These are phyloP conservation scores for Coniochaeta prunicola DNA, from an alignment of 2,329 filamentous ascomycete genomes.

Conservation along the genomic window DNA sequence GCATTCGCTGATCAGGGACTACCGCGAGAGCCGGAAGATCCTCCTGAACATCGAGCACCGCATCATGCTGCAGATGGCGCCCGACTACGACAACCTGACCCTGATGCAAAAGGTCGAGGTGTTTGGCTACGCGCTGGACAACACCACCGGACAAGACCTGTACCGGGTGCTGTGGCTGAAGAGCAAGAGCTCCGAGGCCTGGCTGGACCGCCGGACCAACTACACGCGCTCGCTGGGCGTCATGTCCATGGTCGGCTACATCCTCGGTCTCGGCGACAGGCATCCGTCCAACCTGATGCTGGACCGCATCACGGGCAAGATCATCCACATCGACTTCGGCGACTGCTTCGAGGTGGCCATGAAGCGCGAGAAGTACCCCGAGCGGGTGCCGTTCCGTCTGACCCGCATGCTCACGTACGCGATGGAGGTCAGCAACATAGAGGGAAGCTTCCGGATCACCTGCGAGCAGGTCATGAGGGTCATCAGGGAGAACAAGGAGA, in stretches of 20 bases:
- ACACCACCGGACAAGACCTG: slow-evolving; percentile 96
- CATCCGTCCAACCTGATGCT: slow-evolving; percentile 98
- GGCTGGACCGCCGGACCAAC: slow-evolving; percentile 96
- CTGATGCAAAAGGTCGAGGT: slow-evolving; percentile 99
- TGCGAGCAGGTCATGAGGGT: slow-evolving; percentile 99
- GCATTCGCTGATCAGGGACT: slow-evolving; percentile 93
- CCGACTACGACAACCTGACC: slow-evolving; percentile 96
- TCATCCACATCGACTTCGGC: slow-evolving; percentile 98
- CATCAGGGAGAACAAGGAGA: slow-evolving; percentile 93
- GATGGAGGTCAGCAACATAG: slow-evolving; percentile 99
- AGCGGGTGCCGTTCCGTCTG: slow-evolving; percentile 93
- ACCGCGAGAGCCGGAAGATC: slow-evolving; percentile 94
- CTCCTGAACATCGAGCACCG: slow-evolving; percentile 98
- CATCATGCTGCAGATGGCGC: slow-evolving; percentile 99
- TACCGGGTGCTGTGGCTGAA: slow-evolving; percentile 98
- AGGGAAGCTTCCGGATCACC: slow-evolving; percentile 95
- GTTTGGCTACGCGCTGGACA: slow-evolving; percentile 97
- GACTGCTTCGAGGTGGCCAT: slow-evolving; percentile 99
- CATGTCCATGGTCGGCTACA: slow-evolving; percentile 99
- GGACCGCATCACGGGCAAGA: slow-evolving; percentile 90
- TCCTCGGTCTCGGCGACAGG: slow-evolving; percentile 89
- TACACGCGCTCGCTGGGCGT: slow-evolving; percentile 95
- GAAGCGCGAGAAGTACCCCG: slow-evolving; percentile 98
- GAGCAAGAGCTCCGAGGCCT: slow-evolving; percentile 95
- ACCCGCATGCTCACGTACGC: slow-evolving; percentile 99